Base-by-base conservation (phyloP, 148 eudicot genomes). In the Agrostemma githago region DNA sequence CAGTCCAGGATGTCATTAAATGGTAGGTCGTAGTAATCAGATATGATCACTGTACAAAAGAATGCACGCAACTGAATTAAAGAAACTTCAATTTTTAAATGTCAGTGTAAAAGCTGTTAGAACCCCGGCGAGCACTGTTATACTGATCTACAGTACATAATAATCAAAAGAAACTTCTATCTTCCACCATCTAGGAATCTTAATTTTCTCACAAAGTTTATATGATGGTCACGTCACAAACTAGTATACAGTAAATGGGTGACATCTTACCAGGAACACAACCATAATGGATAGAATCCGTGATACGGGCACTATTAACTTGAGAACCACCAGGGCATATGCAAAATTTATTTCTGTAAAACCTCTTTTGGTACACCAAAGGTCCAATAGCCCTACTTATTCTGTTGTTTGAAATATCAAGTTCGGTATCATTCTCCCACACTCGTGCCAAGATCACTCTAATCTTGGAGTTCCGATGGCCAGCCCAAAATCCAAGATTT, bases 251-350 rank as follows among this genome's bases (percentile, higher is more conserved):
- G 65, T 5, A 3, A 48, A 38, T 16, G 61, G 11, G 37, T 7
- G 37, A 26, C 37, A 61, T 19, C 79, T 82, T 76, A 90, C 95
- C 91, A 39, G 95, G 95, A 74, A 88, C 83, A 80, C 95, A 90
- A 40, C 95, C 95, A 79, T 90, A 90, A 79, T 90, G 95, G 75
- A 90, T 90, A 46, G 95, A 88, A 79, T 90, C 95, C 19, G 89
- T 77, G 72, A 90, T 90, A 43, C 90, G 95, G 61, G 95, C 95
- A 83, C 95, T 90, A 77, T 90, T 90, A 75, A 90, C 95, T 74
- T 90, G 95, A 39, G 95, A 90, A 73, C 95, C 95, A 82, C 95
- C 95, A 74, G 95, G 95, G 73, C 91, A 90, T 72, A 88, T 86
- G 82, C 95, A 90, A 78, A 83, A 90, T 63, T 90, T 90, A 66